Percentiles rank a stretch among this genome's conserved stretches.
Evolutionary conservation across 2,329 filamentous ascomycete genomes (phyloP).

Genomic region (Xylaria multiplex): DNA sequence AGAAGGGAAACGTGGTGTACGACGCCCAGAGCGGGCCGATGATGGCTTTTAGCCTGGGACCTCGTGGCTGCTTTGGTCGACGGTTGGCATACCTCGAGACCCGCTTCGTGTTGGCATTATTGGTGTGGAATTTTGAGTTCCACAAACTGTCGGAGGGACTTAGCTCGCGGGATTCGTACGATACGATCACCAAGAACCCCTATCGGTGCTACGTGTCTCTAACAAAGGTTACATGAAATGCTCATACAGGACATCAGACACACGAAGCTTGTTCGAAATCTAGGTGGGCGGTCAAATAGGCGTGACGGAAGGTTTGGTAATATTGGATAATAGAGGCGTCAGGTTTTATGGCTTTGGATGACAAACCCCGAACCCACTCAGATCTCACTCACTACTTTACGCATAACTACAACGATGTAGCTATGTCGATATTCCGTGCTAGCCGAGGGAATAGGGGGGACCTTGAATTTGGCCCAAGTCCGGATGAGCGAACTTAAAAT

Average conservation of each 20-base stretch:
- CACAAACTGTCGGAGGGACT: constrained; percentile 19
- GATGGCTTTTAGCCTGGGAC: constrained; percentile 38
- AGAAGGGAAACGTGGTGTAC: constrained; percentile 26
- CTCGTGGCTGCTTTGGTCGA: constrained; percentile 39
- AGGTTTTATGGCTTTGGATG: neutral
- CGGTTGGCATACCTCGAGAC: constrained; percentile 40
- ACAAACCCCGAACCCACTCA: no score
- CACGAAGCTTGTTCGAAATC: neutral
- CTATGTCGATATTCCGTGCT: no score
- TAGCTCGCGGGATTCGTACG: constrained; percentile 25
- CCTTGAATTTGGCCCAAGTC: no score
- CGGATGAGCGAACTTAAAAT: no score
- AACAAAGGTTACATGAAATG: constrained; percentile 17
- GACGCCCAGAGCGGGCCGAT: constrained; percentile 36
- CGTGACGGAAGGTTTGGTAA: neutral
- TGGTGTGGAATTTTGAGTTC: constrained; percentile 44
- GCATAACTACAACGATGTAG: no score
- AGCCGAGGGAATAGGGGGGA: no score
- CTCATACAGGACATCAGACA: neutral
- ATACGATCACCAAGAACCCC: constrained; percentile 27
- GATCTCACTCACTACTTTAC: no score
- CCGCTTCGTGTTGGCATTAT: constrained; percentile 36
- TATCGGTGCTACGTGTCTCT: constrained; percentile 22
- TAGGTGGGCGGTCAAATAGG: no score
- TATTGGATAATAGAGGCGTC: neutral